Conservation (phyloP, 2,329 filamentous ascomycete genomes). For the Colletotrichum spaethianum region DNA sequence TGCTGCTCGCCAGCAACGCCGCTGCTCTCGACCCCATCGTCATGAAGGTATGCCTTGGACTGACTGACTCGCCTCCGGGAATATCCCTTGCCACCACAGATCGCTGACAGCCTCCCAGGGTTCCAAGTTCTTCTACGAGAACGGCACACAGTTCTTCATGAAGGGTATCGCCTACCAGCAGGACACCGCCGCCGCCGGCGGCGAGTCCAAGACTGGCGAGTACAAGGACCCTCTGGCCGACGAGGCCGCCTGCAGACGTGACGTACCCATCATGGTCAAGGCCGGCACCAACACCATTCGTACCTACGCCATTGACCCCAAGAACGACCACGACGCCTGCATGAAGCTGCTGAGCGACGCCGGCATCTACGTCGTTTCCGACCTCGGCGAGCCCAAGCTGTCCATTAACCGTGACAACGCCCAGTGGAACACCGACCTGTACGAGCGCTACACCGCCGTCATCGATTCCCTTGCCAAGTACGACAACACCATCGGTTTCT, state of each 20-base stretch:
- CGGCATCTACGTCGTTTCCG: conserved; percentile 95
- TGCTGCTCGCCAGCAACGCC: conserved; percentile 58
- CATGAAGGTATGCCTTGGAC: conserved; percentile 72
- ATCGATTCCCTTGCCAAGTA: conserved; percentile 87
- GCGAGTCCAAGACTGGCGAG: conserved; percentile 60
- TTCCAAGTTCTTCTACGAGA: conserved; percentile 91
- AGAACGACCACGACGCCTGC: conserved; percentile 82
- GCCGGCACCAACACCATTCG: conserved; percentile 94
- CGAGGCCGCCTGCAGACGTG: conserved; percentile 79
- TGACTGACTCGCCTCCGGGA: conserved; percentile 10
- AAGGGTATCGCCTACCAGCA: conserved; percentile 97
- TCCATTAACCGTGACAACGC: conserved; percentile 91
- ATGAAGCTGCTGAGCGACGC: conserved; percentile 86
- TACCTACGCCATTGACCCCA: conserved; percentile 92
- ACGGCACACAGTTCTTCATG: conserved; percentile 80
- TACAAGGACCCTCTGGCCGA: conserved; percentile 91
- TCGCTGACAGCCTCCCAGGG: conserved; percentile 62
- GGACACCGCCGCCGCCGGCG: conserved; percentile 73
- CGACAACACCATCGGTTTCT: conserved; percentile 95
- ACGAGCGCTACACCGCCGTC: conserved; percentile 85
- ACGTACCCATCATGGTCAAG: conserved; percentile 84
- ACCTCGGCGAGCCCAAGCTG: conserved; percentile 83
- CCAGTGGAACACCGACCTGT: conserved; percentile 84
- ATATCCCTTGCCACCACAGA: neutral
- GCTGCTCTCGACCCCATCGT: conserved; percentile 70